These are phyloP conservation scores for Neofusicoccum ribis DNA, from an alignment of 2,329 filamentous ascomycete species.

Conservation along the genomic window DNA sequence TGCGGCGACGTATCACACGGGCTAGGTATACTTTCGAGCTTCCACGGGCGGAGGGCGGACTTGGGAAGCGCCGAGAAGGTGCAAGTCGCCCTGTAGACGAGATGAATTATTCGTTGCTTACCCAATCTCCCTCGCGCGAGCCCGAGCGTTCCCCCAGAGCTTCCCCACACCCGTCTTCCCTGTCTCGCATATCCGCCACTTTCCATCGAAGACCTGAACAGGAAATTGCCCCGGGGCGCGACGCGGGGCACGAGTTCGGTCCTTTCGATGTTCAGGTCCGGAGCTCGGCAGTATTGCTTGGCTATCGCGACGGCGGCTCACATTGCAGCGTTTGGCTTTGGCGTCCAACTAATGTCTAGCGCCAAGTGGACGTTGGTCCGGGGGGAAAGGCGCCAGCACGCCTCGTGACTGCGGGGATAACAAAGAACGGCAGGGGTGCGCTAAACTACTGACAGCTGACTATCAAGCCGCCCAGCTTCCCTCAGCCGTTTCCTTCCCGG, in stretches of 20 bases:
- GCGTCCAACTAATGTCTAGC: background rate
- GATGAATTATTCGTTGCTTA: background rate
- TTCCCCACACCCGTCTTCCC: background rate
- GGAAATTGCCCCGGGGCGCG: background rate
- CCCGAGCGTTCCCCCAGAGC: background rate
- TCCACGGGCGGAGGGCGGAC: background rate
- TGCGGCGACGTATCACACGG: background rate
- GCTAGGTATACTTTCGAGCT: background rate
- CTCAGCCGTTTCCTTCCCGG: background rate
- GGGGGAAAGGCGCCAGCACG: background rate
- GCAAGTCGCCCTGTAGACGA: background rate
- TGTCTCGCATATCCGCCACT: background rate
- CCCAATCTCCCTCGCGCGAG: background rate
- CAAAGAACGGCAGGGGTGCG: background rate
- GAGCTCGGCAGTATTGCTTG: background rate
- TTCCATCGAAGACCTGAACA: background rate
- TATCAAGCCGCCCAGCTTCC: background rate
- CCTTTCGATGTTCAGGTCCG: background rate
- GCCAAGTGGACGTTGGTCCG: background rate
- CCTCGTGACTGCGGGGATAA: conserved; percentile 2
- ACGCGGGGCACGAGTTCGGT: background rate
- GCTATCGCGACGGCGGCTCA: background rate
- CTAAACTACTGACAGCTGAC: background rate
- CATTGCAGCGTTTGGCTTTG: background rate
- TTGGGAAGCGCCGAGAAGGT: background rate